Percentiles rank a stretch among this genome's conserved stretches.
Evolutionary conservation across 805 yeast genomes (phyloP).

Genomic region (Maudiozyma bulderi): DNA sequence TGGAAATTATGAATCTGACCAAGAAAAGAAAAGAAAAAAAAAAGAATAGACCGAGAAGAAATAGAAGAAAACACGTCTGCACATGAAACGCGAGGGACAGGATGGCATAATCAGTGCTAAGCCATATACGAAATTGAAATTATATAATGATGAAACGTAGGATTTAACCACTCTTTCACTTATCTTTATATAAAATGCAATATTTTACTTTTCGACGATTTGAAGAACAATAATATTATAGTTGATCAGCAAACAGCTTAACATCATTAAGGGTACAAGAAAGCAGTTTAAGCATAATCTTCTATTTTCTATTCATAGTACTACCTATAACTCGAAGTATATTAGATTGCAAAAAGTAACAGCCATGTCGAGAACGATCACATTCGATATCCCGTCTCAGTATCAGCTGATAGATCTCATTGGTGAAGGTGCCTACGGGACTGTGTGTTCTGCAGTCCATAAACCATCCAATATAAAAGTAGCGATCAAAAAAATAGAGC

Average conservation of each 20-base stretch:
- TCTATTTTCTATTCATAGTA: too few relatives aligned
- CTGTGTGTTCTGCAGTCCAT: constrained; percentile 63
- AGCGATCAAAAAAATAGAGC: constrained; percentile 70
- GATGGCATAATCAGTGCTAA: neutral
- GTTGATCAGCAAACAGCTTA: too few relatives aligned
- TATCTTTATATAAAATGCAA: too few relatives aligned
- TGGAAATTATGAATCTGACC: too few relatives aligned
- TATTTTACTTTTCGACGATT: too few relatives aligned
- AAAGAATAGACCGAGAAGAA: neutral
- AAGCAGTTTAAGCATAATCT: too few relatives aligned
- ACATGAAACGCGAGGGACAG: neutral
- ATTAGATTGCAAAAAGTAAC: too few relatives aligned
- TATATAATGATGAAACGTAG: too few relatives aligned
- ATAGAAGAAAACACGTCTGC: neutral
- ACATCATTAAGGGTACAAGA: too few relatives aligned
- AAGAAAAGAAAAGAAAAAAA: neutral
- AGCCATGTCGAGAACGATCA: constrained; percentile 36
- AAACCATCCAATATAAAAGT: constrained; percentile 51
- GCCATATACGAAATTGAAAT: neutral
- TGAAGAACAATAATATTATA: too few relatives aligned
- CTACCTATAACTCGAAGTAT: too few relatives aligned
- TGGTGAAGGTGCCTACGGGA: constrained; percentile 80
- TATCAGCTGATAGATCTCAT: constrained; percentile 51
- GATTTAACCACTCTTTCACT: too few relatives aligned
- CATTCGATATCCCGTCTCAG: constrained; percentile 55